Evolutionary conservation across 495 filamentous ascomycete species (phyloP).

Genomic region (Annulohypoxylon nitens): DNA sequence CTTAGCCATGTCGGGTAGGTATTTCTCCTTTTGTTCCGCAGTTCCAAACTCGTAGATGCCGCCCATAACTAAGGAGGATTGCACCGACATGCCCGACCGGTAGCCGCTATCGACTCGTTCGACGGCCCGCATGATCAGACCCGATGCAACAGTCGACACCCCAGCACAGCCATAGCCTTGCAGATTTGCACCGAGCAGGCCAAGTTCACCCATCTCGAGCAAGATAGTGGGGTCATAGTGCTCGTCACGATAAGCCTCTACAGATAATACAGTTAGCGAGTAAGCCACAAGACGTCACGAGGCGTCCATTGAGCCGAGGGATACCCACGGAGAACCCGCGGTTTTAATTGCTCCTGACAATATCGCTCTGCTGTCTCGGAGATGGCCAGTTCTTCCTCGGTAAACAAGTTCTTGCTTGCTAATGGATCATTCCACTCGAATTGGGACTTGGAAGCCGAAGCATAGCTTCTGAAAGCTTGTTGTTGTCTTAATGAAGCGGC

Average conservation of each 20-base stretch:
- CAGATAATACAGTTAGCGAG: constrained; percentile 25
- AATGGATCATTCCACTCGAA: constrained; percentile 97
- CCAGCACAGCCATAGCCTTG: constrained; percentile 96
- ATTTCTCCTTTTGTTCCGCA: constrained; percentile 88
- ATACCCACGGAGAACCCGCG: constrained; percentile 85
- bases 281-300: not conserved
- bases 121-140: constrained; percentile 94
- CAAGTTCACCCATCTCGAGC: constrained; percentile 95
- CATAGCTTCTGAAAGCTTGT: constrained; percentile 52
- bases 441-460: constrained; percentile 57
- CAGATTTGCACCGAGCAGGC: constrained; percentile 90
- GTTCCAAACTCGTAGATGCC: constrained; percentile 96
- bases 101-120: constrained; percentile 97
- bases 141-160: constrained; percentile 88
- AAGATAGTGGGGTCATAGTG: constrained; percentile 91
- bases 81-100: constrained; percentile 94
- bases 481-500: constrained; percentile 17
- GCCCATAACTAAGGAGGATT: constrained; percentile 95
- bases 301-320: constrained; percentile 14
- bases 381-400: constrained; percentile 91
- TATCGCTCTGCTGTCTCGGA: constrained; percentile 90
- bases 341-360: constrained; percentile 88
- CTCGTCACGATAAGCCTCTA: constrained; percentile 96
- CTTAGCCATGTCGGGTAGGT: constrained; percentile 85
- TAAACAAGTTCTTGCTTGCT: constrained; percentile 76